phyloP scores from a whole-genome alignment of 495 filamentous ascomycete genomes.

The Daldinia childiae region DNA sequence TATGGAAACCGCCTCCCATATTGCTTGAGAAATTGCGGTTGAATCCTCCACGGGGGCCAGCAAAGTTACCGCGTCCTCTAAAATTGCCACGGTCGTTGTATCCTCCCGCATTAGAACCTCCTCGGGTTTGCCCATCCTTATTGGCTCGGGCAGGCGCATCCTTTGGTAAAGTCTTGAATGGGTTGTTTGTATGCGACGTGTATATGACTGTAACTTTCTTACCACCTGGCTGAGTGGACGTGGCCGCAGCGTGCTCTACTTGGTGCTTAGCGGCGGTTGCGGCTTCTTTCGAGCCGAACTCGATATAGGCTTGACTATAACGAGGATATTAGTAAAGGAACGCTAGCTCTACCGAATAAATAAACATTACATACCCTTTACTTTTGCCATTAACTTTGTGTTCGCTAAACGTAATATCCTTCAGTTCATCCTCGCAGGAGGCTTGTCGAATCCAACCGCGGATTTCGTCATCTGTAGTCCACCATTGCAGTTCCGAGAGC shows the following conservation, averaged over 20 bases:
- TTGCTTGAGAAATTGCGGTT: conserved; percentile 16
- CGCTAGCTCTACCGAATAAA: not conserved
- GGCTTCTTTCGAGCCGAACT: conserved; percentile 85
- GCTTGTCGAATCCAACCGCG: conserved; percentile 85
- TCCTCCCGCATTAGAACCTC: conserved; percentile 53
- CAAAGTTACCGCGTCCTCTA: conserved; percentile 48
- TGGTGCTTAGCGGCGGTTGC: conserved; percentile 85
- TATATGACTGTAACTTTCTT: conserved; percentile 80
- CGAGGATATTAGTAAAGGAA: conserved; percentile 22
- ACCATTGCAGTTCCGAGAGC: conserved; percentile 92
- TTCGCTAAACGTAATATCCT: conserved; percentile 94
- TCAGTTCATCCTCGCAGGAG: conserved; percentile 81
- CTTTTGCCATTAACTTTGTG: conserved; percentile 99
- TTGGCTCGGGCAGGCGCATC: conserved; percentile 81
- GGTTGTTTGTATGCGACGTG: conserved; percentile 79
- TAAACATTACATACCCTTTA: conserved; percentile 75
- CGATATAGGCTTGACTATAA: conserved; percentile 85
- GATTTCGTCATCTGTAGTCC: conserved; percentile 94
- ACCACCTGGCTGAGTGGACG: conserved; percentile 55
- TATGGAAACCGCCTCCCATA: conserved; percentile 40
- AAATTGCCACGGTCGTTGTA: conserved; percentile 56
- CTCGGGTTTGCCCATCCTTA: conserved; percentile 66
- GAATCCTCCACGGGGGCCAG: conserved; percentile 38
- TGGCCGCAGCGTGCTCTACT: conserved; percentile 70
- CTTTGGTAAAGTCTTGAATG: conserved; percentile 92